Percentiles rank a stretch among this genome's conserved stretches.
Evolutionary conservation across 495 filamentous ascomycete genomes (phyloP).

Genomic region (Penicillium cinerascens): DNA sequence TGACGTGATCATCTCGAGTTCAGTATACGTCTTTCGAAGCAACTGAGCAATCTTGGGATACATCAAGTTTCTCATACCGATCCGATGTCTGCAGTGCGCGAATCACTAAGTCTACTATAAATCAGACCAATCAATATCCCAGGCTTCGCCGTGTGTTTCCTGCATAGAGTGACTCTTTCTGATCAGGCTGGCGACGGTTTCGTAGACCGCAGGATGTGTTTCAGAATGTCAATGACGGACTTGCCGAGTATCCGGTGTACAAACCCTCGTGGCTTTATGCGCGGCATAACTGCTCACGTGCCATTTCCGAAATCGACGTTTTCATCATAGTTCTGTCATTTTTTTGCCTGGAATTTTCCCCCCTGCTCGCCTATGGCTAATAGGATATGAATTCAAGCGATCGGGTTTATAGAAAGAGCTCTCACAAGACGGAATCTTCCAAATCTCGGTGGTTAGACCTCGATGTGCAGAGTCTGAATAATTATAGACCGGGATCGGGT

Average conservation of each 20-base stretch:
- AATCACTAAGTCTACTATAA: too few species aligned
- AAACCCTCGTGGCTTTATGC: slow-evolving; percentile 5
- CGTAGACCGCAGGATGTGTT: neutral
- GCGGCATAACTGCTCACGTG: too few species aligned
- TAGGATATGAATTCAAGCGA: neutral
- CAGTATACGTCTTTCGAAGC: neutral
- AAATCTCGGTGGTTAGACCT: neutral
- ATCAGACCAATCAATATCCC: too few species aligned
- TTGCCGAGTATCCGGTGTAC: slow-evolving; percentile 14
- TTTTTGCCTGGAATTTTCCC: too few species aligned
- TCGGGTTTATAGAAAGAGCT: neutral
- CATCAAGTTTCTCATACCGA: too few species aligned
- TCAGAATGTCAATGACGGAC: neutral
- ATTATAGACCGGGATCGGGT: neutral
- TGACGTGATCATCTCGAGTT: neutral
- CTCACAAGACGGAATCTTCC: neutral
- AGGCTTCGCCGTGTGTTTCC: too few species aligned
- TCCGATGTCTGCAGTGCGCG: too few species aligned
- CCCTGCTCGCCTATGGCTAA: neutral
- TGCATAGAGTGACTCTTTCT: neutral
- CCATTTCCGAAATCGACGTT: too few species aligned
- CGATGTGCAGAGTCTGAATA: neutral
- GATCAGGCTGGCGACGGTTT: too few species aligned
- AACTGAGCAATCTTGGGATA: neutral
- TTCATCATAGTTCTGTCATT: too few species aligned